Evolutionary conservation across 1,284 basidiomycete genomes (phyloP), one percentile per base, ranked within the genome.

Genomic region (Rhizoctonia solani): DNA sequence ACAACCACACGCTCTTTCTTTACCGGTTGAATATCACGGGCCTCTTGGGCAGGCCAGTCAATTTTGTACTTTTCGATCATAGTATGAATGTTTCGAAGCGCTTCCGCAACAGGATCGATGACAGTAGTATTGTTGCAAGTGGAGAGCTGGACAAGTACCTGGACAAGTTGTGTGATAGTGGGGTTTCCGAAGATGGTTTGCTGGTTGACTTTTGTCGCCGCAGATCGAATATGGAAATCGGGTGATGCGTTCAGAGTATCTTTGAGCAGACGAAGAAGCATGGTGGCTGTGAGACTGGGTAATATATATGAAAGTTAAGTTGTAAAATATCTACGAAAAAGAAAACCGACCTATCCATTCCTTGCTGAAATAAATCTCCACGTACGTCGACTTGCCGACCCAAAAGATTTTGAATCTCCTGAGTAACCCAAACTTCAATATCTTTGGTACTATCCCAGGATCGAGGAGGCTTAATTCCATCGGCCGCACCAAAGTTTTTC

Each of bases 1-100:
- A 78, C 46, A 2, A 78, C 59, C 37, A 77, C 71, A 4, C 73
- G 72, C 11, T 76, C 44, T 19, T 21, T 46, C 44, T 46, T 19
- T 11, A 46, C 19, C 44, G 9, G 9, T 19, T 11, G 8, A 19
- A 6, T 9, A 11, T 21, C 21, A 19, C 11, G 5, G 1, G 30
- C 9, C 8, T 29, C 11, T 13, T n/a, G 6, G 1, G 30, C 3
- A 5, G n/a, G 5, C 54, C 54, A 55, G 21, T 21, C 37, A 8
- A 23, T 14, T 19, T 55, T 23, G 23, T 55, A 55, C 23, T 55
- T 55, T 21, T 42, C 29, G 34, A 55, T 42, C 37, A 55, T 41
- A n/a, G 14, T 13, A 13, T 25, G 54, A 13, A 55, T 55, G 8
- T 3, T 11, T 42, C 29, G 14, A 23, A 42, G 21, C 14, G 37